These are phyloP conservation scores for Pulveroboletus sp. DNA, from an alignment of 768 basidiomycete species.

Conservation along the genomic window DNA sequence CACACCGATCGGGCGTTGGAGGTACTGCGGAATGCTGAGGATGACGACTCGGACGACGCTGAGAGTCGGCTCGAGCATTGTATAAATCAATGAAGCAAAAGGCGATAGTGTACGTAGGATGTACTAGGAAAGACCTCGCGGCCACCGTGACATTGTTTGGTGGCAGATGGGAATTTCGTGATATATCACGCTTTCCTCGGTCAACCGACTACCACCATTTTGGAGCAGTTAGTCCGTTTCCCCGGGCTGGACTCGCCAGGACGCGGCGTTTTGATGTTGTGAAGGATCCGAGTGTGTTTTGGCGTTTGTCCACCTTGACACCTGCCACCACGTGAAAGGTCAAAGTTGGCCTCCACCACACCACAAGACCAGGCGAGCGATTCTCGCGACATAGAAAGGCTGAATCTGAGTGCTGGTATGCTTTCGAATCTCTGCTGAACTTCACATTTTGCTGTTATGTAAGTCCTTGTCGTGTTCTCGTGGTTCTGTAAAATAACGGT, in stretches of 20 bases:
- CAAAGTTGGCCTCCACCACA: constrained; percentile 21
- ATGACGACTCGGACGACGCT: constrained; percentile 21
- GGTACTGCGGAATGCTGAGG: constrained; percentile 21
- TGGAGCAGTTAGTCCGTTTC: constrained; percentile 20
- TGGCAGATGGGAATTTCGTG: constrained; percentile 27
- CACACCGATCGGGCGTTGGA: constrained; percentile 26
- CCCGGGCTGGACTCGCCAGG: constrained; percentile 16
- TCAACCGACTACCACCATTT: constrained; percentile 22
- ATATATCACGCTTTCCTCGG: constrained; percentile 21
- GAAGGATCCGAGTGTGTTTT: constrained; percentile 25
- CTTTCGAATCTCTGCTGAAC: constrained; percentile 26
- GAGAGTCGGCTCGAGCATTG: constrained; percentile 26
- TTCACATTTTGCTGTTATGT: constrained; percentile 31
- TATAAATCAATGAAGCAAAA: constrained; percentile 25
- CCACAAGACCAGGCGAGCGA: constrained; percentile 17
- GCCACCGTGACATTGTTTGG: background rate
- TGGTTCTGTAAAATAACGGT: constrained; percentile 18
- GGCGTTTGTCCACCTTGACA: constrained; percentile 26
- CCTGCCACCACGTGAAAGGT: constrained; percentile 29
- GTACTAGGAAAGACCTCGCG: background rate
- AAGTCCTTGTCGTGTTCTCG: constrained; percentile 28
- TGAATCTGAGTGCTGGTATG: constrained; percentile 32
- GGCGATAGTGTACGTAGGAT: constrained; percentile 1
- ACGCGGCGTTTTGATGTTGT: constrained; percentile 30
- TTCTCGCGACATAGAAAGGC: constrained; percentile 20